Conservation (phyloP, 495 filamentous ascomycete genomes). For the Gamarada debralockiae region DNA sequence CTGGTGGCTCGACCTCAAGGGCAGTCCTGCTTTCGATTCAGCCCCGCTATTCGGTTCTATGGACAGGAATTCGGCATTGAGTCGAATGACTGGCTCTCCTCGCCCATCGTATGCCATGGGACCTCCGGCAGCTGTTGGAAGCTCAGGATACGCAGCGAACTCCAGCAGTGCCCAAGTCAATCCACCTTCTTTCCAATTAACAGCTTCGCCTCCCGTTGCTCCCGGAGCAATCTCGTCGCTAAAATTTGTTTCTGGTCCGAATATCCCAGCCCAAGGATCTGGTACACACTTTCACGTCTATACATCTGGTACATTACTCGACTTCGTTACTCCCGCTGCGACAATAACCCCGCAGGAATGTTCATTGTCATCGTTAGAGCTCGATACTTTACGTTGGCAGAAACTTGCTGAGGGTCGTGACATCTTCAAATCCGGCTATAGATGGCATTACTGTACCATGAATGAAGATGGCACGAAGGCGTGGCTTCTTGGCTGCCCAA, state of each 20-base stretch:
- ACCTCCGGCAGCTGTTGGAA: slow-evolving; percentile 43
- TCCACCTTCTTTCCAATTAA: slow-evolving; percentile 60
- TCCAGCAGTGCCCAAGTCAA: slow-evolving; percentile 82
- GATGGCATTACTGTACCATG: slow-evolving; percentile 97
- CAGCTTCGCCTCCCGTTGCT: slow-evolving; percentile 63
- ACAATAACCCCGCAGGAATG: slow-evolving; percentile 82
- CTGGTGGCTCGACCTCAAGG: slow-evolving; percentile 95
- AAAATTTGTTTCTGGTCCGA: slow-evolving; percentile 82
- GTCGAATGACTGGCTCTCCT: slow-evolving; percentile 37
- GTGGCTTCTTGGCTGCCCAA: slow-evolving; percentile 90
- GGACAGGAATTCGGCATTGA: slow-evolving; percentile 38
- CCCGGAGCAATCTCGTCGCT: slow-evolving; percentile 86
- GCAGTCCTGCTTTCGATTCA: slow-evolving; percentile 76
- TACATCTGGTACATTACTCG: slow-evolving; percentile 85
- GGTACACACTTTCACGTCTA: slow-evolving; percentile 94
- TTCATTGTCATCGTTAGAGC: slow-evolving; percentile 80
- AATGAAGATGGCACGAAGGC: slow-evolving; percentile 91
- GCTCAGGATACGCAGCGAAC: slow-evolving; percentile 82
- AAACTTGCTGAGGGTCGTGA: slow-evolving; percentile 90
- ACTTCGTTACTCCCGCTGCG: slow-evolving; percentile 88
- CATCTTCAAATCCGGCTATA: slow-evolving; percentile 80
- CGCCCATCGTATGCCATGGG: slow-evolving; percentile 13
- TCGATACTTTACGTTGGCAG: slow-evolving; percentile 85
- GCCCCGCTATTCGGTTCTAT: slow-evolving; percentile 62
- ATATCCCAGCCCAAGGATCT: slow-evolving; percentile 80